These are phyloP conservation scores for Geosmithia putterillii DNA, from an alignment of 2,329 filamentous ascomycete species.

Conservation along the genomic window DNA sequence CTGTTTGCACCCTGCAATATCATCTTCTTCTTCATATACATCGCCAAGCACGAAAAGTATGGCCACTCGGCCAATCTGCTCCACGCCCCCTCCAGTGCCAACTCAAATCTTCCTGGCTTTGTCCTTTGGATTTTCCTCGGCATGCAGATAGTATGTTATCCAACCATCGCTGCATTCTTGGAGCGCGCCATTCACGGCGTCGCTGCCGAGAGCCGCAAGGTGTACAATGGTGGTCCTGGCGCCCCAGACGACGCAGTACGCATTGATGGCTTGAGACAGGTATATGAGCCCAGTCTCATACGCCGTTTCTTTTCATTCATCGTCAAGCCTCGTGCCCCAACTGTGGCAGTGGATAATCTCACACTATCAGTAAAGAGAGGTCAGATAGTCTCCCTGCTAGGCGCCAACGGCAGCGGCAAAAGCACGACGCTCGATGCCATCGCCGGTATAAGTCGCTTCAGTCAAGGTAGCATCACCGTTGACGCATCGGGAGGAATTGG, in stretches of 20 bases:
- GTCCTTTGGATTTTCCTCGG: constrained; percentile 62
- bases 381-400: constrained; percentile 64
- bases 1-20: constrained; percentile 77
- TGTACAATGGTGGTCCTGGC: constrained; percentile 17
- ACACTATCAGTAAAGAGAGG: constrained; percentile 57
- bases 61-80: constrained; percentile 46
- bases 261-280: constrained; percentile 60
- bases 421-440: constrained; percentile 39
- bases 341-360: constrained; percentile 62
- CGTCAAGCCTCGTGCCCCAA: constrained; percentile 42
- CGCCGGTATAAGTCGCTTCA: constrained; percentile 20
- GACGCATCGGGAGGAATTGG: constrained; percentile 62
- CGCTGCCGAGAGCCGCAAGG: constrained; percentile 43
- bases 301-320: constrained; percentile 35
- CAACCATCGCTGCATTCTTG: constrained; percentile 56
- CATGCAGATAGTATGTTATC: constrained; percentile 58
- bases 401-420: constrained; percentile 61
- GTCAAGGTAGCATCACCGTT: constrained; percentile 47
- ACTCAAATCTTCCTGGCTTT: constrained; percentile 56
- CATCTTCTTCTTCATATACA: constrained; percentile 59
- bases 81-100: constrained; percentile 43
- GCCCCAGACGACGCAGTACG: constrained; percentile 43
- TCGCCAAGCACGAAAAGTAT: constrained; percentile 59
- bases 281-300: constrained; percentile 54
- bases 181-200: constrained; percentile 43